Evolutionary conservation across 2,329 filamentous ascomycete species (phyloP).

Genomic region (Tolypocladium tundrense): DNA sequence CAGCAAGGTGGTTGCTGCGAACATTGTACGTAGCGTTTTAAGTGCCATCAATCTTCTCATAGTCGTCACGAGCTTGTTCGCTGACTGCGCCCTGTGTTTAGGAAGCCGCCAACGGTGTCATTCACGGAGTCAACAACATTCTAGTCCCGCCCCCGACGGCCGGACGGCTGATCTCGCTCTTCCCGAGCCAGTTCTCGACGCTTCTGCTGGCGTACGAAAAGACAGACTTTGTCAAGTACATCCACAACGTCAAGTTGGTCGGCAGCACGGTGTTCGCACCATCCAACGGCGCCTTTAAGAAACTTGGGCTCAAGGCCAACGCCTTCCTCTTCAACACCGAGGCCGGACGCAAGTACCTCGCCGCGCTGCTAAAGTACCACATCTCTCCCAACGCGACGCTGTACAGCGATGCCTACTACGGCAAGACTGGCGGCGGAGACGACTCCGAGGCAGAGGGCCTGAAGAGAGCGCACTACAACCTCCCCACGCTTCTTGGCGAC

Average conservation of each 20-base stretch:
- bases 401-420: conserved; percentile 76
- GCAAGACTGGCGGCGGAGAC: conserved; percentile 13
- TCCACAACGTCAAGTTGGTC: conserved; percentile 40
- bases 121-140: conserved; percentile 66
- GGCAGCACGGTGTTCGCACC: conserved; percentile 77
- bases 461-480: conserved; percentile 47
- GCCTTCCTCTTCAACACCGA: conserved; percentile 76
- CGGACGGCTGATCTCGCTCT: conserved; percentile 43
- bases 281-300: conserved; percentile 67
- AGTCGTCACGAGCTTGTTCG: background rate
- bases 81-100: conserved; percentile 15
- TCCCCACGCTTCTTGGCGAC: conserved; percentile 61
- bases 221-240: conserved; percentile 56
- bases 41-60: background rate
- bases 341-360: conserved; percentile 64
- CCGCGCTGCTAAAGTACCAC: conserved; percentile 70
- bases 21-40: conserved; percentile 47
- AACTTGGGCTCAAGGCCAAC: conserved; percentile 62
- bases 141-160: conserved; percentile 65
- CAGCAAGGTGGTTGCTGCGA: conserved; percentile 55
- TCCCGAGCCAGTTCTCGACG: conserved; percentile 70
- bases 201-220: conserved; percentile 63
- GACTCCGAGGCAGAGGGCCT: conserved; percentile 15
- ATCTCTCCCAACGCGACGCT: conserved; percentile 63
- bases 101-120: conserved; percentile 67